Percentiles rank a stretch among this genome's conserved stretches.
Conservation (phyloP, 2,329 filamentous ascomycete species). For the Botrytis squamosa region DNA sequence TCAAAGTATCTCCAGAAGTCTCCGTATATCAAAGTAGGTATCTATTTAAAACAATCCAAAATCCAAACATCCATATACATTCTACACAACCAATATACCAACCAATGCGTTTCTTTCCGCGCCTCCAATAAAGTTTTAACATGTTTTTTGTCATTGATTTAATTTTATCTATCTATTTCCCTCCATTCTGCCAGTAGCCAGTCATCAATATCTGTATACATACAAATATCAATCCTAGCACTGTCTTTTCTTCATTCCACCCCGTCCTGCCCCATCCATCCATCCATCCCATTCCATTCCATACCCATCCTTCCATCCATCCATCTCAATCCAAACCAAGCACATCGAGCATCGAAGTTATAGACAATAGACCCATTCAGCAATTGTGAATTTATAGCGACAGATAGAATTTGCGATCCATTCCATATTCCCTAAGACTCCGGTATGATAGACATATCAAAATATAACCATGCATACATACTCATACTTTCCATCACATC, state of each 20-base stretch:
- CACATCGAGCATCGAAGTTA: not conserved
- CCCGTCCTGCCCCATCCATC: not conserved
- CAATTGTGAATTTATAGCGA: constrained; percentile 8
- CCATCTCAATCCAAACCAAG: constrained; percentile 1
- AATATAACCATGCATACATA: constrained; percentile 12
- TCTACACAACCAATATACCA: no score
- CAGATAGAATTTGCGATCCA: not conserved
- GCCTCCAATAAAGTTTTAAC: not conserved
- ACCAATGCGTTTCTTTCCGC: not conserved
- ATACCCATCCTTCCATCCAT: not conserved
- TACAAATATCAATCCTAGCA: not conserved
- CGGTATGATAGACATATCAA: not conserved
- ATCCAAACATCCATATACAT: no score
- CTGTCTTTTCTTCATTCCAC: not conserved
- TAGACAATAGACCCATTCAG: not conserved
- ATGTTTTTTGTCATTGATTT: not conserved
- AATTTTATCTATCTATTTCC: not conserved
- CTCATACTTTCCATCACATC: not conserved
- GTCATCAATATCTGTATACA: not conserved
- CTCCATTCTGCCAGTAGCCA: not conserved
- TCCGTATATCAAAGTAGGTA: no score
- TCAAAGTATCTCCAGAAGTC: no score
- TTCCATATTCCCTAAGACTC: not conserved
- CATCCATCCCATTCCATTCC: no score
- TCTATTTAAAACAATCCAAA: no score